Evolutionary conservation across 202 grass and related monocot species (phyloP), one percentile per base, ranked within the genome.

Genomic region (Elaeis oleifera): DNA sequence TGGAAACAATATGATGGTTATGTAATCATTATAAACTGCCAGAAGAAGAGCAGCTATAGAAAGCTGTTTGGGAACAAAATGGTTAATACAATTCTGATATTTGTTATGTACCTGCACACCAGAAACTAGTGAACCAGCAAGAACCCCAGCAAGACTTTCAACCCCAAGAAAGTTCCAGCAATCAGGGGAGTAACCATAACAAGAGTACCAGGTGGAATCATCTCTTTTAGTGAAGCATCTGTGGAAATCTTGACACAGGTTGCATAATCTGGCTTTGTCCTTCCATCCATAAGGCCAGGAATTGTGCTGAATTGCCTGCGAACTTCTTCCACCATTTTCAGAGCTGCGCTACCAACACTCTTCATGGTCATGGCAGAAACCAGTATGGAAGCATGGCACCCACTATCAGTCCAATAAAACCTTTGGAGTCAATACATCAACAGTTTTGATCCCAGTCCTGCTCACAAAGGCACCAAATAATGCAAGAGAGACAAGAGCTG

Each of bases 291-390:
- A 15, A 83, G 67, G 2, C 76, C 84, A 5, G 71, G 84, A 61
- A 79, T 83, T 21, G 53, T 20, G 55, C 6, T 18, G 49, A 83
- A 82, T 69, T 87, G 84, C 49, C 84, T 52, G 9, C 63, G 79
- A 44, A 79, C 79, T 78, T 87, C 84, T 70, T 88, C 75, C n/a
- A 83, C 79, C 75, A 80, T 79, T 71, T 68, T 76, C 13, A 82
- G 63, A 55, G 79, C 79, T 2, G 84, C 79, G 62, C 71, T 82
- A 22, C 76, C 76, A 4, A 83, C 79, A 56, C 79, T 76, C 63
- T 68, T 87, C 75, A 87, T 87, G 23, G 84, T 79, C 84, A 82
- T 78, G 58, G 79, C 75, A 32, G 84, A 87, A 87, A 87, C 75
- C 78, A 82, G 54, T 81, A 82, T 0, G 75, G 74, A 0, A 87